phyloP scores from a whole-genome alignment of 176 grass and related monocot species.

The Cenchrus fungigraminus region DNA sequence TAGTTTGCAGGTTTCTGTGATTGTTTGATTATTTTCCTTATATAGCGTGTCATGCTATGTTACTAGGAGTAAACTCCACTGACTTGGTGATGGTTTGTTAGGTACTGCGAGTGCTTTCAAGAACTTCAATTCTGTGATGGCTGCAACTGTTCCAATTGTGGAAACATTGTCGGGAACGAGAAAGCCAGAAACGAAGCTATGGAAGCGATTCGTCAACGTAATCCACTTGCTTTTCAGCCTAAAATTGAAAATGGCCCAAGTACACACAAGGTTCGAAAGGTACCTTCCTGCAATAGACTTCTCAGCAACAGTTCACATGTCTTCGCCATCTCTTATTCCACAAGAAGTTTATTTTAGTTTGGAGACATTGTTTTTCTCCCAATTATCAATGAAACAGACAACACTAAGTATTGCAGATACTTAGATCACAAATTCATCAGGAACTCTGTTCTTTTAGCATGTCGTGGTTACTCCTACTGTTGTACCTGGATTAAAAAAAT shows the following conservation, averaged over 20 bases:
- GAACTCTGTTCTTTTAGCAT: constrained; percentile 8
- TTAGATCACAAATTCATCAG: neutral
- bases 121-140: constrained; percentile 71
- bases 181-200: constrained; percentile 56
- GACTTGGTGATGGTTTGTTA: constrained; percentile 41
- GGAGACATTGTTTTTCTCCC: neutral
- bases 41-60: constrained; percentile 1
- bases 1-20: constrained; percentile 6
- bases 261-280: constrained; percentile 45
- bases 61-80: constrained; percentile 19
- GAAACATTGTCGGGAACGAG: constrained; percentile 66
- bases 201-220: constrained; percentile 53
- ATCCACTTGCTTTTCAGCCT: constrained; percentile 75
- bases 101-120: constrained; percentile 84
- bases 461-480: neutral
- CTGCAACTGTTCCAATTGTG: constrained; percentile 68
- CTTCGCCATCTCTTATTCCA: neutral
- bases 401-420: constrained; percentile 10
- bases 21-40: constrained; percentile 28
- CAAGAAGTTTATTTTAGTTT: constrained; percentile 8
- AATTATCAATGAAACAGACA: constrained; percentile 5
- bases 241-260: constrained; percentile 70
- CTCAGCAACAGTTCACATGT: constrained; percentile 5
- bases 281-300: constrained; percentile 31
- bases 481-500: neutral